Conservation (phyloP, 257 asterid genomes). For the Forsythia suspensa region DNA sequence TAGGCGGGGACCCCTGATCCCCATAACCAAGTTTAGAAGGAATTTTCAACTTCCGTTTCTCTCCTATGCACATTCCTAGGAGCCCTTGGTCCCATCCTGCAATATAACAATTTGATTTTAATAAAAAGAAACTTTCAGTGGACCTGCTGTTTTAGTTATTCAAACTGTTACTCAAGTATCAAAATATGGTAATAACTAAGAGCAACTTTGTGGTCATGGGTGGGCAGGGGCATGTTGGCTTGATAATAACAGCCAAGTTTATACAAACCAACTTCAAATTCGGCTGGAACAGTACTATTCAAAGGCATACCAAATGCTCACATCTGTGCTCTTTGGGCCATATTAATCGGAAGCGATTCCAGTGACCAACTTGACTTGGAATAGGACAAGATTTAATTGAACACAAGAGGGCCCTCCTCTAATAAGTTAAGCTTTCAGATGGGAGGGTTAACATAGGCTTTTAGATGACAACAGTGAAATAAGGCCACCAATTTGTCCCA, state of each 20-base stretch:
- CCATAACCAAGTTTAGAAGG: conserved; percentile 98
- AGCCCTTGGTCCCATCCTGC: conserved; percentile 99
- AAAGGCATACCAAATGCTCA: background rate
- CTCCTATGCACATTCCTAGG: conserved; percentile 92
- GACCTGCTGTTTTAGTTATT: background rate
- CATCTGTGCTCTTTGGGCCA: background rate
- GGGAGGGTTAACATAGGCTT: background rate
- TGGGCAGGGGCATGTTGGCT: background rate
- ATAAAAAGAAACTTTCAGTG: background rate
- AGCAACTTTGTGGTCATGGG: background rate
- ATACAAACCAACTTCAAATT: background rate
- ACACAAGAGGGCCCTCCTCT: background rate
- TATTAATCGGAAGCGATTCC: background rate
- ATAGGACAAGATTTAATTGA: background rate
- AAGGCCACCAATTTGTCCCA: background rate
- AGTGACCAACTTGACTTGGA: background rate
- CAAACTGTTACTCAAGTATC: background rate
- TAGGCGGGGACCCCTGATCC: conserved; percentile 94
- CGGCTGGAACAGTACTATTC: background rate
- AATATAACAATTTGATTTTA: conserved; percentile 19
- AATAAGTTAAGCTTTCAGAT: background rate
- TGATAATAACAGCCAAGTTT: background rate
- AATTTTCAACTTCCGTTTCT: conserved; percentile 88
- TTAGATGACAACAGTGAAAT: background rate
- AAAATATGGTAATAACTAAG: background rate